phyloP scores from a whole-genome alignment of 2,329 filamentous ascomycete genomes.

The Colletotrichum chlorophyti region DNA sequence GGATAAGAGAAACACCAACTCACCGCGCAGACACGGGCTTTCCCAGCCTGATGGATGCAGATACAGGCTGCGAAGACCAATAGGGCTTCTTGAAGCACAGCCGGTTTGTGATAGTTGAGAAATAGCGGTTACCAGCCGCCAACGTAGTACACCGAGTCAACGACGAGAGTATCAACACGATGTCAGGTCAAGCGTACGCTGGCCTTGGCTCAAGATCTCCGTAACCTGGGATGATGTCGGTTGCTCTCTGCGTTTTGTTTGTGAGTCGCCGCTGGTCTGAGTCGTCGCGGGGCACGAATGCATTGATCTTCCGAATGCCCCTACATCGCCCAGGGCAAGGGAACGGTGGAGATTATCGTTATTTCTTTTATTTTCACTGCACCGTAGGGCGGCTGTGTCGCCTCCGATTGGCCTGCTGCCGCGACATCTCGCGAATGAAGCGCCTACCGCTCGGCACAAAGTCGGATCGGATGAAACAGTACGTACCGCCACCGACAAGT shows the following conservation, averaged over 20 bases:
- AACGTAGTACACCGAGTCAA: neutral
- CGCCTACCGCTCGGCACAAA: conserved; percentile 3
- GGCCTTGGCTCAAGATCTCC: too few relatives aligned
- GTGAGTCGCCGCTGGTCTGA: neutral
- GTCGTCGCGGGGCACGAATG: conserved; percentile 21
- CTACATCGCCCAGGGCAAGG: conserved; percentile 26
- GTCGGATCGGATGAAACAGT: neutral
- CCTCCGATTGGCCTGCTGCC: conserved; percentile 14
- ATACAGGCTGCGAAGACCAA: conserved; percentile 18
- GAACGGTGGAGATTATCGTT: conserved; percentile 16
- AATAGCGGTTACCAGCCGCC: conserved; percentile 11
- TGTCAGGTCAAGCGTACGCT: neutral
- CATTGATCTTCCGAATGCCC: conserved; percentile 16
- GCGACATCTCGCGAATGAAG: neutral
- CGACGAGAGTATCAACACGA: neutral
- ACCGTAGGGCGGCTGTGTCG: neutral
- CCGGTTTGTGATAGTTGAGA: conserved; percentile 11
- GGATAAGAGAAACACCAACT: conserved; percentile 5
- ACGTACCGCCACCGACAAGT: conserved; percentile 9
- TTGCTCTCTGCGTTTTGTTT: neutral
- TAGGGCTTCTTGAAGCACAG: neutral
- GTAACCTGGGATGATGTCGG: neutral
- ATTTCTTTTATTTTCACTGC: conserved; percentile 1
- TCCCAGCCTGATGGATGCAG: conserved; percentile 9
- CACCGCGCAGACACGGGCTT: conserved; percentile 1